Evolutionary conservation across 2,329 filamentous ascomycete species (phyloP).

Genomic region (Pseudogymnoascus pannorum): DNA sequence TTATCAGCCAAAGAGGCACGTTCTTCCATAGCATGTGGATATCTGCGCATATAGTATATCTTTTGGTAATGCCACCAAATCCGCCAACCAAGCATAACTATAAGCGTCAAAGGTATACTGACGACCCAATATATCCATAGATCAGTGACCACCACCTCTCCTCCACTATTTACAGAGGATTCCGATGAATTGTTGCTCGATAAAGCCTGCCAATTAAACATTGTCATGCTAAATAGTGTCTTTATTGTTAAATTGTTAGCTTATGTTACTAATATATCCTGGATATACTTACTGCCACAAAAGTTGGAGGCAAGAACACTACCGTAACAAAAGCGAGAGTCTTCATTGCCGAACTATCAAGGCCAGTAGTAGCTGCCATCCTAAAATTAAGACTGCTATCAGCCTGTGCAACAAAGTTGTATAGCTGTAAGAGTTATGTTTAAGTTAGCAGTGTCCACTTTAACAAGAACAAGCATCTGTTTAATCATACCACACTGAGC

Average conservation of each 20-base stretch:
- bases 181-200: not conserved
- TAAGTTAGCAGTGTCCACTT: not conserved
- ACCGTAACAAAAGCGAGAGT: constrained; percentile 43
- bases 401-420: constrained; percentile 38
- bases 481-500: not conserved
- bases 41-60: not conserved
- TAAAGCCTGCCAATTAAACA: not conserved
- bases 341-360: constrained; percentile 45
- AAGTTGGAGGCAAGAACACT: constrained; percentile 44
- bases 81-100: not conserved
- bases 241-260: not conserved
- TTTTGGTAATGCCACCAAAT: not conserved
- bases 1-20: not conserved
- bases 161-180: not conserved
- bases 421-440: constrained; percentile 21
- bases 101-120: not conserved
- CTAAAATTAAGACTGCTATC: constrained; percentile 33
- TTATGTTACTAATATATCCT: not conserved
- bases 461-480: not conserved
- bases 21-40: not conserved
- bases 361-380: constrained; percentile 34
- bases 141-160: not conserved
- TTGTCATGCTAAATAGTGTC: not conserved
- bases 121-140: not conserved
- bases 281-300: constrained; percentile 27